Conservation (phyloP, 345 rosid species). For the Fremontodendron californicum region DNA sequence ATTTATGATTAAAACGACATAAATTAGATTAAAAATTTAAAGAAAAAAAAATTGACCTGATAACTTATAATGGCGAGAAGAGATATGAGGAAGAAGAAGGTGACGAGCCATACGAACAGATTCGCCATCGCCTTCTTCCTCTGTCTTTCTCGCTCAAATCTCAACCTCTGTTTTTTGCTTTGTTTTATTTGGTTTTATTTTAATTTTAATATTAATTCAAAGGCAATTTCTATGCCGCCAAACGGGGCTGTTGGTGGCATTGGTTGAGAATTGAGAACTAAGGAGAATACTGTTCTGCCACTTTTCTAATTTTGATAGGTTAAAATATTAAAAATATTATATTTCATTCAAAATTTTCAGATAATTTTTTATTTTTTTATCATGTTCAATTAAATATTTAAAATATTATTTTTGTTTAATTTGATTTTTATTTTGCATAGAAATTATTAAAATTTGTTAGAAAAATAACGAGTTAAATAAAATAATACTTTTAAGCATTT, state of each 20-base stretch:
- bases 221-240: background rate
- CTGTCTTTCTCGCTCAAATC: background rate
- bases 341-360: too few species aligned
- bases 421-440: too few species aligned
- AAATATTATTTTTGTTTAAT: background rate
- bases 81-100: background rate
- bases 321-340: background rate
- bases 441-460: too few species aligned
- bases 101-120: background rate
- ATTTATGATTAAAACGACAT: background rate
- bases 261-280: background rate
- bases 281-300: background rate
- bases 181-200: background rate
- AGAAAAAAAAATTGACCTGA: conserved; percentile 40
- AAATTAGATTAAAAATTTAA: conserved; percentile 6
- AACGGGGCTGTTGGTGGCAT: background rate
- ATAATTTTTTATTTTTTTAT: too few species aligned
- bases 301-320: background rate
- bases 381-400: too few species aligned
- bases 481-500: too few species aligned
- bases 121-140: background rate
- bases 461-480: too few species aligned
- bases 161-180: background rate
- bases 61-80: conserved; percentile 16
- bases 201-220: background rate